Base-by-base conservation (phyloP, 352 stramenopile species). In the Pelagophyceae sp. region DNA sequence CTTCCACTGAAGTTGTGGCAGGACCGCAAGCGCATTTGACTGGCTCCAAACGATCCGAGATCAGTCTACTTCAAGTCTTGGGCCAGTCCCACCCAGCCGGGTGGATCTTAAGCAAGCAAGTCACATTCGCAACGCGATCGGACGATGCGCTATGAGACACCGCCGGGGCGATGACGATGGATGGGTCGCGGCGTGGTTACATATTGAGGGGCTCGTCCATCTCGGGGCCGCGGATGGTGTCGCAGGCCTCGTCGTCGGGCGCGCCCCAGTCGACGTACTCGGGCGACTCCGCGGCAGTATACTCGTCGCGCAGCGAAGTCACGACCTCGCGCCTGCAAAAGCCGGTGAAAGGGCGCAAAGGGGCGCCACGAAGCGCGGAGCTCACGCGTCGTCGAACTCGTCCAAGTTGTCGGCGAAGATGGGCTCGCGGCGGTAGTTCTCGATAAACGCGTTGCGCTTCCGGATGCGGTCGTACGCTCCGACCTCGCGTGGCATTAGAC, bases 381-480 rank as follows among this genome's bases (percentile, higher is more conserved):
- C n/a, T n/a, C n/a, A n/a, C 15, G 87, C 80, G 70, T 83, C 77
- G 80, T 94, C 89, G 78, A 94, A 94, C 77, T 94, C 89, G 78
- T 93, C 87, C 64, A 94, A 83, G 61, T 85, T 90, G 82, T 93
- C 87, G 51, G 82, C 74, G 83, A 99, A 99, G 89, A 99, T 98
- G 54, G 95, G 94, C 80, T 99, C 92, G 82, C 96, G 94, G 72
- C 93, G 87, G 90, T 99, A 99, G 81, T 98, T 98, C 78, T 99
- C 94, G 67, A 99, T 92, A 88, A 99, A 99, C 38, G 96, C 96
- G 82, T 98, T 98, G 76, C 97, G 85, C 80, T 96, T 97, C 75
- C 95, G 93, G 50, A 99, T 93, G 31, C 90, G 89, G 84, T 99
- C 96, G 84, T 98, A 99, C 81, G 67, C 67, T 23, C 35, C 35